Evolutionary conservation across 2,329 filamentous ascomycete genomes (phyloP).

Genomic region (Aspergillus persii): DNA sequence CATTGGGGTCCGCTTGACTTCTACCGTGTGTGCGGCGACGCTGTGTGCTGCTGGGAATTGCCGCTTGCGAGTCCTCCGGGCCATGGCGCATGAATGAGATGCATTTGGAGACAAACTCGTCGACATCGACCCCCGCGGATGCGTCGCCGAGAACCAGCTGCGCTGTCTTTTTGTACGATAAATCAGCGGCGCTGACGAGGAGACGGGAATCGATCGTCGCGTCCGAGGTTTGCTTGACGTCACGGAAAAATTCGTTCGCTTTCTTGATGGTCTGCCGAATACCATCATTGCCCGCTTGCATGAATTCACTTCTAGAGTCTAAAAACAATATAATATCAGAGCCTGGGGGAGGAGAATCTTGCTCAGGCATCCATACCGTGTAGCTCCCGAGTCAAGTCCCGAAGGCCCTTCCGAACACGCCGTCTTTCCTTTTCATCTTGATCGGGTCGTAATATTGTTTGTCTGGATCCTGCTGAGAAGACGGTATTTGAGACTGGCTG

Average conservation of each 20-base stretch:
- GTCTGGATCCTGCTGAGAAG: slow-evolving; percentile 36
- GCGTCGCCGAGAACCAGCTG: slow-evolving; percentile 71
- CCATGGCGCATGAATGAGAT: slow-evolving; percentile 80
- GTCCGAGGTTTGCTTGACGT: slow-evolving; percentile 83
- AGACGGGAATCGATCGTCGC: slow-evolving; percentile 88
- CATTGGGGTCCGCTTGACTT: slow-evolving; percentile 48
- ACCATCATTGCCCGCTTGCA: slow-evolving; percentile 63
- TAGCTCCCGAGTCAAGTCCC: slow-evolving; percentile 63
- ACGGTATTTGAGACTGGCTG: slow-evolving; percentile 27
- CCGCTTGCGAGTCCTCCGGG: slow-evolving; percentile 53
- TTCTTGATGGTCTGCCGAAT: slow-evolving; percentile 64
- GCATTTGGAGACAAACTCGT: slow-evolving; percentile 88
- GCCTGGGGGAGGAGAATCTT: not conserved
- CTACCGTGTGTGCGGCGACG: slow-evolving; percentile 38
- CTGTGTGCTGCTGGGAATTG: slow-evolving; percentile 40
- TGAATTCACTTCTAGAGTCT: slow-evolving; percentile 70
- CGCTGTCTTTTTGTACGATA: slow-evolving; percentile 74
- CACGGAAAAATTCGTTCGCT: slow-evolving; percentile 63
- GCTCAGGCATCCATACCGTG: slow-evolving; percentile 48
- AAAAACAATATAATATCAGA: slow-evolving; percentile 9
- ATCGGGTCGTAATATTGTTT: slow-evolving; percentile 69
- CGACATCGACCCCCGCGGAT: slow-evolving; percentile 76
- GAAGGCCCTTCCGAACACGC: slow-evolving; percentile 65
- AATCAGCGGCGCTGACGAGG: slow-evolving; percentile 74
- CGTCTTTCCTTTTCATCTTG: slow-evolving; percentile 74